Base-by-base conservation (phyloP, 306 rosid species). In the Glycine tomentella region DNA sequence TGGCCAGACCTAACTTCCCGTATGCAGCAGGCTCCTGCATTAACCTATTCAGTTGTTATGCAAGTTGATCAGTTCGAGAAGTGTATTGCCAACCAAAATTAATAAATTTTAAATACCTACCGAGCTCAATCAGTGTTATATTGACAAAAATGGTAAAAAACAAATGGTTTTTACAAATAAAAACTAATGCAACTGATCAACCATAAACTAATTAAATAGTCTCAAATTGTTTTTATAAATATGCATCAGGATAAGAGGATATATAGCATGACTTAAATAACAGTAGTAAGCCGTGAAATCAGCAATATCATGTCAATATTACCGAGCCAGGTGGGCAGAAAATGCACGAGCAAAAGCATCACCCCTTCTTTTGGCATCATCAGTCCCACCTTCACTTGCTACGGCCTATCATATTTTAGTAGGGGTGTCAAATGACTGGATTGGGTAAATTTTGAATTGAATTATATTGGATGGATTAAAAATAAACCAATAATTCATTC, bases 381-480 rank as follows among this genome's bases (percentile, higher is more conserved):
- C 97, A 9, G 92, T 91, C 78, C 97, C 92, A 63, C 97, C 97
- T 87, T 93, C 97, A 72, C 97, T 93, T 77, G 97, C 97, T 71
- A 93, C 97, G 25, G 97, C 97, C 97, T 93, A 77, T 36, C 83
- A 89, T 63, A 71, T 71, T 53, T 78, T 74, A 85, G 64, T 10
- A 34, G 42, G 68, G 68, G 5, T 64, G 10, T 64, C 48, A 64
- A 36, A 12, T 11, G 9, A 7, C 6, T 33, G 67, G 9, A 62
- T 31, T 33, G 68, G 7, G 44, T 33, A 15, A 55, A 33, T 62
- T 33, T 33, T 14, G 44, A 36, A 64, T 64, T 36, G 48, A 64
- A 13, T 14, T 64, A 34, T 36, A 36, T 36, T 34, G 69, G 20
- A 63, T 34, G 25, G 20, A 20, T 20, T 20, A 20, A 20, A 20